Base-by-base conservation (phyloP, 495 filamentous ascomycete species). In the Penicillium cosmopolitanum region DNA sequence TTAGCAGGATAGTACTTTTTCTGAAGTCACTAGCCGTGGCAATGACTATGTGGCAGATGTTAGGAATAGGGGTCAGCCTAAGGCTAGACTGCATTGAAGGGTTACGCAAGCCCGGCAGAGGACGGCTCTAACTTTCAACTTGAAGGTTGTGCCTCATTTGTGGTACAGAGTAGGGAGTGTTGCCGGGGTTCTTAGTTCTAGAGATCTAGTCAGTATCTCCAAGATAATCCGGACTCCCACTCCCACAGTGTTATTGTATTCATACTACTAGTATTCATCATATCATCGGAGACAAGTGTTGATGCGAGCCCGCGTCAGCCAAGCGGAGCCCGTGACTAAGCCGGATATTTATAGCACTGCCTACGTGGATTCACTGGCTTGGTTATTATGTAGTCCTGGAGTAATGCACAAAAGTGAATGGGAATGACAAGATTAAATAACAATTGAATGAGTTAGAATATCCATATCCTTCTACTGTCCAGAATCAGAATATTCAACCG, bases 271-370 rank as follows among this genome's bases (percentile, higher is more conserved):
- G n/a, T n/a, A n/a, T n/a, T n/a, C n/a, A n/a, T n/a, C 23, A 23
- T 23, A 23, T 18, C n/a, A n/a, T 44, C 42, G 42, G 38, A 53
- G 16, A 10, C 33, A 43, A 48, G 34, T 50, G 36, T 38, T 38
- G 34, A n/a, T 38, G 36, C 51, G 57, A 40, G 57, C 53, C 50
- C 42, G 18, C 35, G 55, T 53, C 51, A 42, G 46, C 19, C 42
- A 57, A 51, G 55, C 55, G 57, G 57, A 59, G 51, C 43, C 31
- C 31, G 40, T 53, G 40, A 59, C 33, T 48, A 53, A 50, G 42
- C 50, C 25, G 35, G 52, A 28, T 61, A 57, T 61, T 60, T 60
- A 60, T 60, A 60, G 57, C 9, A 46, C 43, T 10, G 16, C 16
- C 9, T 19, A 18, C 43, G 16, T 10, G 8, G 9, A 12, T 28